phyloP scores from a whole-genome alignment of 306 rosid species.

The Cyclanthera cordifolia region DNA sequence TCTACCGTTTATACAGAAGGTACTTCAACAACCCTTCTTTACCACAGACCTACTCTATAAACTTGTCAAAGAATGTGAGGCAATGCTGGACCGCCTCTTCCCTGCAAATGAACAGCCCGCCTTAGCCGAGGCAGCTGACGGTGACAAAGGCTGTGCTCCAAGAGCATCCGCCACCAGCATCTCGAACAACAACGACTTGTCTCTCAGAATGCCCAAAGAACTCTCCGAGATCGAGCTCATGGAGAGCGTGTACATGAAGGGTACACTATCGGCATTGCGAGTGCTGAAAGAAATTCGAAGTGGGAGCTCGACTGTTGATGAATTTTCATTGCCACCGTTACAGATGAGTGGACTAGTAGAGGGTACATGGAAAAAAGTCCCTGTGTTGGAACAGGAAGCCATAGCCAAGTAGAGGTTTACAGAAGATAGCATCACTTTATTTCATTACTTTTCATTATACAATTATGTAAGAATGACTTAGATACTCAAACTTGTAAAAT shows the following conservation, averaged over 20 bases:
- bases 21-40: slow-evolving; percentile 86
- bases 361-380: slow-evolving; percentile 52
- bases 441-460: background rate
- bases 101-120: slow-evolving; percentile 32
- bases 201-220: slow-evolving; percentile 41
- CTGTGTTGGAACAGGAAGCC: slow-evolving; percentile 47
- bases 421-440: slow-evolving; percentile 1
- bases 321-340: slow-evolving; percentile 80
- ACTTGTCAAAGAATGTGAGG: slow-evolving; percentile 91
- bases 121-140: slow-evolving; percentile 31
- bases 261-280: slow-evolving; percentile 67
- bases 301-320: slow-evolving; percentile 74
- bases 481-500: slow-evolving; percentile 5
- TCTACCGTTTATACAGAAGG: slow-evolving; percentile 89
- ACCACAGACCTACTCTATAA: slow-evolving; percentile 86
- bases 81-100: slow-evolving; percentile 69
- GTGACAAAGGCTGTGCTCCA: slow-evolving; percentile 38
- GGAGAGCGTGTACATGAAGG: slow-evolving; percentile 79
- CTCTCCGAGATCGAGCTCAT: slow-evolving; percentile 66
- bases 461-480: background rate
- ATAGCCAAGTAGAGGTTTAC: slow-evolving; percentile 39
- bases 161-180: slow-evolving; percentile 28
- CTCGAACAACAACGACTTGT: slow-evolving; percentile 29
- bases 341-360: slow-evolving; percentile 46
- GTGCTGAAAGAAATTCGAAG: slow-evolving; percentile 83